phyloP scores from a whole-genome alignment of 73 alveolate genomes.

The Paramecium caudatum region DNA sequence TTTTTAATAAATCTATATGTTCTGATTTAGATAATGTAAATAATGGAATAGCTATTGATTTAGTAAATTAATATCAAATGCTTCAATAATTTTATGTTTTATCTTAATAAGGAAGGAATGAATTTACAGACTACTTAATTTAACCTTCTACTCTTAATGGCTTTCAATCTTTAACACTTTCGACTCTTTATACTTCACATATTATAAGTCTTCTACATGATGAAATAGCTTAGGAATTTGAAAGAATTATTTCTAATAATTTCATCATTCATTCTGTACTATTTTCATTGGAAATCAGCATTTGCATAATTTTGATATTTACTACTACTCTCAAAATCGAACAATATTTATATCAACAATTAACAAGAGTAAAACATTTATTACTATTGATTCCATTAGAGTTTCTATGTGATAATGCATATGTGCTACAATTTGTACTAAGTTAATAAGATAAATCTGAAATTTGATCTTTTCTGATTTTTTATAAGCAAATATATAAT shows the following conservation, averaged over 20 bases:
- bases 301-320: background rate
- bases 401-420: slow-evolving; percentile 16
- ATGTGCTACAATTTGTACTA: background rate
- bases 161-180: too few species aligned
- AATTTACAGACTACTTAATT: background rate
- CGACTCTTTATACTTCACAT: slow-evolving; percentile 9
- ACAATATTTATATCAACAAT: background rate
- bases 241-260: background rate
- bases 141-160: too few species aligned
- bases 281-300: background rate
- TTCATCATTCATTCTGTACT: background rate
- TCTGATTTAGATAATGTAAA: background rate
- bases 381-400: slow-evolving; percentile 14
- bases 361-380: background rate
- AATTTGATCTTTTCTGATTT: too few species aligned
- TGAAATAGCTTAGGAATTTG: background rate
- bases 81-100: background rate
- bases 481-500: too few species aligned
- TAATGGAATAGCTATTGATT: background rate
- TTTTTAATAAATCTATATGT: background rate
- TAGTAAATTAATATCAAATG: background rate
- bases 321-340: background rate
- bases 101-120: background rate
- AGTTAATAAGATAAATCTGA: too few species aligned
- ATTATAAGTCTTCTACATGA: slow-evolving; percentile 22